These are phyloP conservation scores for Cryptococcus sp. DNA, from an alignment of 1,284 basidiomycete species.

Conservation along the genomic window DNA sequence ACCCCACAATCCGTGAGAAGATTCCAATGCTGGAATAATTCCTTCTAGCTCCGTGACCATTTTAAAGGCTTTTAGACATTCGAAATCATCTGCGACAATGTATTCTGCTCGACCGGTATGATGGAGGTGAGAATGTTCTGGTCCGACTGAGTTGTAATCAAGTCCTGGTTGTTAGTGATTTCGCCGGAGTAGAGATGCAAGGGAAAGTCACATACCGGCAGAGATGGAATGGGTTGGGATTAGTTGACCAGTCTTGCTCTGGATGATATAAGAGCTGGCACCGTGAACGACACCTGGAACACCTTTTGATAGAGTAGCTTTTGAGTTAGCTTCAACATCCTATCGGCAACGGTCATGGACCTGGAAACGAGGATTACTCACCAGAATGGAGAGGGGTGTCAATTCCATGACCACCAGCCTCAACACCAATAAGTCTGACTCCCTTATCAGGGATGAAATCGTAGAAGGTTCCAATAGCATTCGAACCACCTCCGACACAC, in stretches of 20 bases:
- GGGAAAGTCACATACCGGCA: slow-evolving; percentile 63
- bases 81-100: slow-evolving; percentile 84
- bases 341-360: too few species aligned
- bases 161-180: slow-evolving; percentile 23
- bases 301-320: slow-evolving; percentile 82
- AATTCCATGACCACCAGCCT: slow-evolving; percentile 89
- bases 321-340: background rate
- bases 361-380: background rate
- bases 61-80: slow-evolving; percentile 89
- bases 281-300: slow-evolving; percentile 94
- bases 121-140: slow-evolving; percentile 96
- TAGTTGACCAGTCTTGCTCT: slow-evolving; percentile 84
- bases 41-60: slow-evolving; percentile 89
- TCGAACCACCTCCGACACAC: slow-evolving; percentile 95
- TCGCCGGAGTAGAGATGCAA: background rate
- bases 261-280: slow-evolving; percentile 86
- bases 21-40: slow-evolving; percentile 96
- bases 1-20: slow-evolving; percentile 92
- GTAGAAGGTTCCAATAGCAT: slow-evolving; percentile 95
- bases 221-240: slow-evolving; percentile 96
- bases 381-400: slow-evolving; percentile 76
- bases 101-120: slow-evolving; percentile 92
- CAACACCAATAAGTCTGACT: slow-evolving; percentile 85
- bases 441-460: slow-evolving; percentile 83
- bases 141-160: slow-evolving; percentile 66